Evolutionary conservation across 2,329 filamentous ascomycete species (phyloP), one percentile per base, ranked within the genome.

Genomic region (Aspergillus sp.): DNA sequence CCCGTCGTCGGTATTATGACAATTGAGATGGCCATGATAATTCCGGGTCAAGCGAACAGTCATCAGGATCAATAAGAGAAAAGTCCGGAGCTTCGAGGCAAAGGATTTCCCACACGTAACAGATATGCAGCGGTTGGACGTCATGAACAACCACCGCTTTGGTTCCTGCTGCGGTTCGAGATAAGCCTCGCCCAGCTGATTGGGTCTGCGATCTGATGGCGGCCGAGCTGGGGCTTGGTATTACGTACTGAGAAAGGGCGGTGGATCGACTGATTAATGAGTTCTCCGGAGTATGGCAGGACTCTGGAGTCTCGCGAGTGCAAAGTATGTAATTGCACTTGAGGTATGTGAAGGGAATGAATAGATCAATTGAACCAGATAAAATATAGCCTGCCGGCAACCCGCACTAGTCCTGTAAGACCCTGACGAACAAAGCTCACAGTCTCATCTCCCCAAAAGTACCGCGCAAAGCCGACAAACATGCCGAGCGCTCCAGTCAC

Each of bases 131-230:
- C 50, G 52, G 51, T 52, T 56, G 61, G 55, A 58, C 50, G 61
- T 56, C 53, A 49, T 49, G 52, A 42, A 55, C 57, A 32, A 26
- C 47, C 58, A 50, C 50, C 14, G 51, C 55, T 52, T 52, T 57
- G 58, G 56, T 61, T 61, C 58, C 56, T 57, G 54, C 32, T 58
- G 56, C 56, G 53, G 29, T 39, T 42, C 65, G 55, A 64, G 73
- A 75, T 75, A 75, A 75, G 71, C 32, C 16, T 47, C 16, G 7
- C 5, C 14, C 11, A 49, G 26, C 61, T 74, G 69, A 75, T 75
- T 75, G 73, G 73, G 42, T 50, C 56, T 39, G 55, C 29, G 49
- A 39, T 54, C 54, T 60, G 61, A 52, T 63, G 50, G 57, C 56
- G 54, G 60, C 60, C 62, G 60, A 59, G 57, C 47, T 57, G 52